Conservation (phyloP, 495 filamentous ascomycete genomes). For the Trichoderma asperelloides region DNA sequence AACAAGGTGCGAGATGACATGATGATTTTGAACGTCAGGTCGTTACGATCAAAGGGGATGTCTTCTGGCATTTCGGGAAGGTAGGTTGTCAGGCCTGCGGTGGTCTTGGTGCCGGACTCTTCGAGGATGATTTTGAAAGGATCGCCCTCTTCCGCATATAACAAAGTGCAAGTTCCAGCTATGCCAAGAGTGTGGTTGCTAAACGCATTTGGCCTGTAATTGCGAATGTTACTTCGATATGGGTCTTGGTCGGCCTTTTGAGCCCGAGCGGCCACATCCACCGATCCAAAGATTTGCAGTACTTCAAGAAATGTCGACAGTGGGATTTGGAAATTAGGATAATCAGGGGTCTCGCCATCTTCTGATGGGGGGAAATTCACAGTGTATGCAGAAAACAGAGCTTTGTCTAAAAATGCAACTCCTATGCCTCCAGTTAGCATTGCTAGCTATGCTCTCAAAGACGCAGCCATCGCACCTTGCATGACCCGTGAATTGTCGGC, state of each 20-base stretch:
- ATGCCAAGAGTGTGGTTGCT: constrained; percentile 66
- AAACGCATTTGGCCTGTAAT: constrained; percentile 59
- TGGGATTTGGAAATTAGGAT: constrained; percentile 67
- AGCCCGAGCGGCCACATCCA: constrained; percentile 50
- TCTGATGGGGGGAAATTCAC: constrained; percentile 33
- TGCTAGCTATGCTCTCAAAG: constrained; percentile 10
- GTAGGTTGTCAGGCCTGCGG: constrained; percentile 88
- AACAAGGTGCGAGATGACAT: constrained; percentile 78
- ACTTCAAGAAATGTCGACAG: constrained; percentile 85
- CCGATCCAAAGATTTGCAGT: constrained; percentile 82
- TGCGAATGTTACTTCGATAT: constrained; percentile 44
- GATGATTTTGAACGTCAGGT: constrained; percentile 84
- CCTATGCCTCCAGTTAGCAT: constrained; percentile 32
- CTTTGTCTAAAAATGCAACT: constrained; percentile 73
- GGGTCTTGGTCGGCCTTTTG: constrained; percentile 42
- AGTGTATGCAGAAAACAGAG: constrained; percentile 77
- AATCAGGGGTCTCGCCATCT: constrained; percentile 28
- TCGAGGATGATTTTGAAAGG: constrained; percentile 74
- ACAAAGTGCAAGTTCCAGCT: constrained; percentile 70
- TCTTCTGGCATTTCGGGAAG: constrained; percentile 58
- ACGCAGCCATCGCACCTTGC: constrained; percentile 51
- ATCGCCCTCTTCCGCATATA: constrained; percentile 61
- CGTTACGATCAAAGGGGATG: constrained; percentile 74
- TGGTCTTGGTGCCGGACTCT: constrained; percentile 80
- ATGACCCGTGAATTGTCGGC: constrained; percentile 78